These are phyloP conservation scores for Kodamaea ohmeri DNA, from an alignment of 1,139 yeast species.

Conservation along the genomic window DNA sequence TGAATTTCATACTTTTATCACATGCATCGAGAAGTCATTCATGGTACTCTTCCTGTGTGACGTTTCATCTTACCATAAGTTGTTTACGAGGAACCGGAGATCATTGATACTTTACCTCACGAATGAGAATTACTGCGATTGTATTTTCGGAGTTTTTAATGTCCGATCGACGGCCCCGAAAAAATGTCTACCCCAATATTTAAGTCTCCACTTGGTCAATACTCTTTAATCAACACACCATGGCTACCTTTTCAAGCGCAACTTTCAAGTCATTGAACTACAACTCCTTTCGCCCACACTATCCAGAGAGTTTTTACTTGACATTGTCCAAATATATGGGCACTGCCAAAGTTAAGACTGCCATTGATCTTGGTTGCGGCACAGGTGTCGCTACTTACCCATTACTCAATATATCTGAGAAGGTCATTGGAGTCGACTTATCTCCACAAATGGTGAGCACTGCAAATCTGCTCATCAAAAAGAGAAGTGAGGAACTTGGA, in stretches of 20 bases:
- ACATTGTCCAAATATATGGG: constrained; percentile 23
- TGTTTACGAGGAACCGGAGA: too few species aligned
- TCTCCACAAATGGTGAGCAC: constrained; percentile 35
- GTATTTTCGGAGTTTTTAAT: constrained; percentile 1
- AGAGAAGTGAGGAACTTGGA: constrained; percentile 27
- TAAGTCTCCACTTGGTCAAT: background rate
- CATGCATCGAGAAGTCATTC: too few species aligned
- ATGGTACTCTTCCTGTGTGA: too few species aligned
- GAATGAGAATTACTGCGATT: too few species aligned
- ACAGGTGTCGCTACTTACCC: constrained; percentile 43
- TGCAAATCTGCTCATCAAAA: constrained; percentile 27
- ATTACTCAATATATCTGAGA: constrained; percentile 28
- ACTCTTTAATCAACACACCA: constrained; percentile 19
- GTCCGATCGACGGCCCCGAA: constrained; percentile 8
- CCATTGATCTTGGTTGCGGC: constrained; percentile 42
- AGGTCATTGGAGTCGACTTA: constrained; percentile 36
- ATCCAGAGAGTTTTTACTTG: constrained; percentile 24
- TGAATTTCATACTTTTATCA: too few species aligned
- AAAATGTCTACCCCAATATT: constrained; percentile 1
- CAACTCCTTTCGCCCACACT: constrained; percentile 42
- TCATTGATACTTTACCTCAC: too few species aligned
- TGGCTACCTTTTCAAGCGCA: constrained; percentile 65
- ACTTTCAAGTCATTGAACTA: constrained; percentile 60
- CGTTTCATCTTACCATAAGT: too few species aligned
- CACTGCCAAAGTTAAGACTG: constrained; percentile 14